phyloP scores from a whole-genome alignment of 75 land plant species.

The Selaginella tamariscina region DNA sequence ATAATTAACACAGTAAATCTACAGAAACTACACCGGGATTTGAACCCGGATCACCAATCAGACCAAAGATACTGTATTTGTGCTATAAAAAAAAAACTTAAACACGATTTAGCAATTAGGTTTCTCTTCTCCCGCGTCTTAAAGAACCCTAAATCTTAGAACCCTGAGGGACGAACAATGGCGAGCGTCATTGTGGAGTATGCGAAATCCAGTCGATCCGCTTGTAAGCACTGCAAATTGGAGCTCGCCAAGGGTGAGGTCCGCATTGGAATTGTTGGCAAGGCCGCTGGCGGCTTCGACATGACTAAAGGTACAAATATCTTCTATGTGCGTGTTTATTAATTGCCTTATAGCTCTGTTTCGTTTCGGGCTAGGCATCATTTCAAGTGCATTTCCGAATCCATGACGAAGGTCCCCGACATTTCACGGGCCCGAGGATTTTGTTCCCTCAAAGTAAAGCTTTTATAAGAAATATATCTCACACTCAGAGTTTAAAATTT shows the following conservation, averaged over 20 bases:
- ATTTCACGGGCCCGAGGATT: constrained; percentile 31
- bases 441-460: constrained; percentile 36
- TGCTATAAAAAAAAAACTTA: too few species aligned
- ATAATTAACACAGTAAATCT: too few species aligned
- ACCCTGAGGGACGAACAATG: too few species aligned
- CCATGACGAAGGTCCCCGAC: background rate
- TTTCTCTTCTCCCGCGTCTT: too few species aligned
- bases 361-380: constrained; percentile 50
- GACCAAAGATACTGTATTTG: too few species aligned
- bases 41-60: too few species aligned
- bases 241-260: constrained; percentile 31
- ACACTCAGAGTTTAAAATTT: too few species aligned
- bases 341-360: background rate
- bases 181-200: constrained; percentile 48
- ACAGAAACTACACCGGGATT: too few species aligned
- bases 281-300: constrained; percentile 46
- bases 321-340: too few species aligned
- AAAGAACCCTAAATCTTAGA: too few species aligned
- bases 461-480: too few species aligned
- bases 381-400: constrained; percentile 28
- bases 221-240: constrained; percentile 57
- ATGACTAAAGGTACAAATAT: constrained; percentile 13
- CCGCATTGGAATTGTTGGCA: constrained; percentile 42
- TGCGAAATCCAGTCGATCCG: constrained; percentile 64
- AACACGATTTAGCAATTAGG: too few species aligned